phyloP scores from a whole-genome alignment of 257 asterid species.

The Anisodus tanguticus region DNA sequence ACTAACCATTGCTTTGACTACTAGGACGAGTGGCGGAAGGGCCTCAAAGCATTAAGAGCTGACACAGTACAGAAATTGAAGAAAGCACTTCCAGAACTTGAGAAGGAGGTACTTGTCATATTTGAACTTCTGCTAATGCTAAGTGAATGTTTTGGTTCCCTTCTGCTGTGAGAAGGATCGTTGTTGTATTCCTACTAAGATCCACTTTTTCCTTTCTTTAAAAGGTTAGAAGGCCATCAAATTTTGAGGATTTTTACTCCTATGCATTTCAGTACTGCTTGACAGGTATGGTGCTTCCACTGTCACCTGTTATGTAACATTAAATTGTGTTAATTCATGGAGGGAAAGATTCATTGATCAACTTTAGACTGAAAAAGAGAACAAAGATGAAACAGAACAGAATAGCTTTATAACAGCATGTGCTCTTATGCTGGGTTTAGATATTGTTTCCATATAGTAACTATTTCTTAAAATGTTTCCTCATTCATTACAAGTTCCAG shows the following conservation, averaged over 20 bases:
- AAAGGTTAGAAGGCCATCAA: conserved; percentile 58
- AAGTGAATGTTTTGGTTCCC: background rate
- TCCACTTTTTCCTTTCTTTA: conserved; percentile 28
- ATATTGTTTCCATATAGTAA: conserved; percentile 14
- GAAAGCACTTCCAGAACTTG: conserved; percentile 80
- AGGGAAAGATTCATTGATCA: background rate
- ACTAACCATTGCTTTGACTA: conserved; percentile 18
- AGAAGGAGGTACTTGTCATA: conserved; percentile 62
- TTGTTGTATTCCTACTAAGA: background rate
- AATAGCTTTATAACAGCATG: background rate
- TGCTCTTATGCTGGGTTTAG: background rate
- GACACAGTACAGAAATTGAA: conserved; percentile 70
- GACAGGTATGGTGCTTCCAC: conserved; percentile 53
- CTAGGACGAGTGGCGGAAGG: conserved; percentile 64
- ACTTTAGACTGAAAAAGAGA: background rate
- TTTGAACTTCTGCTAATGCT: conserved; percentile 30
- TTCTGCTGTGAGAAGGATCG: background rate
- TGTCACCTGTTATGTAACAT: background rate
- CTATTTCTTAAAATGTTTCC: background rate
- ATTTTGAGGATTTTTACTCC: conserved; percentile 63
- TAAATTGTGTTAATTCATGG: background rate
- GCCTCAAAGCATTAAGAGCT: conserved; percentile 73
- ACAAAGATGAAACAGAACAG: background rate
- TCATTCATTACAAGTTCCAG: background rate
- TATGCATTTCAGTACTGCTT: conserved; percentile 74